Percentiles rank a stretch among this genome's conserved stretches.
Conservation (phyloP, 176 grass and related monocot species). For the Tuctoria greenei region DNA sequence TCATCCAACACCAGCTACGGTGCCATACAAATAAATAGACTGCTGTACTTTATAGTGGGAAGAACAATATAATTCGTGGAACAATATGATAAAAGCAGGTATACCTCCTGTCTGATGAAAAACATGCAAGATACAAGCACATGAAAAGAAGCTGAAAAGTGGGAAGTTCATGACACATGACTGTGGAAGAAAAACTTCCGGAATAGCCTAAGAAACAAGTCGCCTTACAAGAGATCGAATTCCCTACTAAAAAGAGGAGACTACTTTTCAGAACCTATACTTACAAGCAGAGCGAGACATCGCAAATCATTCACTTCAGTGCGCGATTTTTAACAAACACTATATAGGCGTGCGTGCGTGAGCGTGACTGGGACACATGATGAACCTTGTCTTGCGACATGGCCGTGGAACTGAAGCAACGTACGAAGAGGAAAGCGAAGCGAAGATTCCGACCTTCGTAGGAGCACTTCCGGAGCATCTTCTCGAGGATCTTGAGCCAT, state of each 20-base stretch:
- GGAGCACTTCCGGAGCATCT: slow-evolving; percentile 99
- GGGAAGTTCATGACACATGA: not conserved
- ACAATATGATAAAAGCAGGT: slow-evolving; percentile 10
- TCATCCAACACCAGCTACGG: not conserved
- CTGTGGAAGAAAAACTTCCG: not conserved
- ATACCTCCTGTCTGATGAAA: slow-evolving; percentile 23
- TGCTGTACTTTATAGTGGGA: slow-evolving; percentile 9
- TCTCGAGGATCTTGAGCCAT: slow-evolving; percentile 99
- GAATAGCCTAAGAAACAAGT: not conserved
- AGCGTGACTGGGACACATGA: too few species aligned
- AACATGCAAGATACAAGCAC: slow-evolving; percentile 9
- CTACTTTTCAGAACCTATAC: slow-evolving; percentile 15
- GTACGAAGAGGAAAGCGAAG: slow-evolving; percentile 42
- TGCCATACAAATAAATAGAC: slow-evolving; percentile 10
- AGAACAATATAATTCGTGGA: slow-evolving; percentile 11
- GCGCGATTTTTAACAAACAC: slow-evolving; percentile 42
- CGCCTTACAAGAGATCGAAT: not conserved
- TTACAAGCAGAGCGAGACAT: not conserved
- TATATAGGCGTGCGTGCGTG: not conserved
- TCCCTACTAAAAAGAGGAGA: not conserved
- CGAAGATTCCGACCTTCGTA: slow-evolving; percentile 82
- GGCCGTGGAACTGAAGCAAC: slow-evolving; percentile 10
- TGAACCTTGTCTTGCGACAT: not conserved
- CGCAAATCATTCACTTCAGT: not conserved
- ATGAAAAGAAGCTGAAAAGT: slow-evolving; percentile 18